Conservation (phyloP, 371 early-diverging fungal species). For the Dichotomocladium elegans region DNA sequence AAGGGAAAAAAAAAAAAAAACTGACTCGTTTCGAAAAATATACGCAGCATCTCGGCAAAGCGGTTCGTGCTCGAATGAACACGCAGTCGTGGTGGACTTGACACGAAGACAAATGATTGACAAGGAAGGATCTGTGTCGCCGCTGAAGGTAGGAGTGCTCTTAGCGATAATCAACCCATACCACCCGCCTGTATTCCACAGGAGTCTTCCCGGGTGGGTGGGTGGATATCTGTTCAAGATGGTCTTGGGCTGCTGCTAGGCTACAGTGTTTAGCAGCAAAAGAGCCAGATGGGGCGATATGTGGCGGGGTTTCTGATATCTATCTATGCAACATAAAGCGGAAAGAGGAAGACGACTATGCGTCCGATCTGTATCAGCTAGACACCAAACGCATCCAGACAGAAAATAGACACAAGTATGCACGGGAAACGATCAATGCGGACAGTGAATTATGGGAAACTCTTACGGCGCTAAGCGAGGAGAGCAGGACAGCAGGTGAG, state of each 20-base stretch:
- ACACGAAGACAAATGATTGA: neutral
- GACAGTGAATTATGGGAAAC: constrained; percentile 28
- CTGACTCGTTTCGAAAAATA: neutral
- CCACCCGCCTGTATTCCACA: neutral
- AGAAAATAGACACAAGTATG: constrained; percentile 1
- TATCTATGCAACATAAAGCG: neutral
- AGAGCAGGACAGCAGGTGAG: constrained; percentile 32
- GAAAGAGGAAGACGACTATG: constrained; percentile 2
- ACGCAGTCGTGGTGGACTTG: neutral
- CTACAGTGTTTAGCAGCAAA: too few relatives aligned
- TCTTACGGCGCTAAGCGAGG: constrained; percentile 21
- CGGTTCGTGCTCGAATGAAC: neutral
- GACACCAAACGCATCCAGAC: neutral
- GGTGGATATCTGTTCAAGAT: too few relatives aligned
- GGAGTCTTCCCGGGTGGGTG: neutral
- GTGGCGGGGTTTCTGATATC: neutral
- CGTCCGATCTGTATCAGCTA: constrained; percentile 4
- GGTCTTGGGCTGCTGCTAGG: too few relatives aligned
- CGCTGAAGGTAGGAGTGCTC: neutral
- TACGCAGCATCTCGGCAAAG: neutral
- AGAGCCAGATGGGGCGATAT: too few relatives aligned
- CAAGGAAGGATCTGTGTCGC: neutral
- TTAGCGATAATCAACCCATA: too few relatives aligned
- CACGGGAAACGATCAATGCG: constrained; percentile 18
- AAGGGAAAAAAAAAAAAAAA: too few relatives aligned